Base-by-base conservation (phyloP, 2,329 filamentous ascomycete genomes). In the Aspergillus ochraceus region DNA sequence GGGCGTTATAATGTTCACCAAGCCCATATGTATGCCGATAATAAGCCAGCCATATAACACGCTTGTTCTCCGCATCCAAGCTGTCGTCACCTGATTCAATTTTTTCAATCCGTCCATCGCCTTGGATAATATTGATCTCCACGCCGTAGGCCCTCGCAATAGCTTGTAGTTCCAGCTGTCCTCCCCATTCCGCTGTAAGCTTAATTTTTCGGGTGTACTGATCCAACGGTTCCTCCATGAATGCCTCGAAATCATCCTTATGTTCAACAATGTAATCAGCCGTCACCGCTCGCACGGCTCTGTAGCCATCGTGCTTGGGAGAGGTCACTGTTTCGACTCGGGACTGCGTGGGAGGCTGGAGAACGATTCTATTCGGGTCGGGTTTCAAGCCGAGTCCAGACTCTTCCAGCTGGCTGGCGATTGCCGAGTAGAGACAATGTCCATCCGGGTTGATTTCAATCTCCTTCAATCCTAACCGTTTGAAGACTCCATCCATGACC, bases 1-100 rank as follows among this genome's bases (percentile, higher is more conserved):
- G 77, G 55, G 93, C 96, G 74, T 99, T 99, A 78, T 99, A 99
- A 78, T 99, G 95, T 80, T 98, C 95, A 12, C 95, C 95, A 53
- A 99, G 80, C 1, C 94, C 94, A 75, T 96, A 98, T 52, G 91
- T 91, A 79, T 97, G 92, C 69, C 90, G 85, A 77, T 98, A 98
- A 76, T 98, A 99, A 39, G 92, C 94, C 76, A 99, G 76, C 94
- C 95, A 98, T 54, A 96, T 83, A 66, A 85, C 86, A 67, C 84
- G 84, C 65, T 78, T 80, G 55, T 54, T 79, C 71, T n/a, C 72
- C 70, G 19, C 76, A 76, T 4, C 76, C 77, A 29, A 76, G 72
- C 17, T 67, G 24, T 66, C 71, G 20, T 77, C 81, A 1, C 71
- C 77, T 6, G 86, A 83, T 68, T 84, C 81, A 63, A 98, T 91